Conservation (phyloP, 768 basidiomycete species). For the Mycena filopes region DNA sequence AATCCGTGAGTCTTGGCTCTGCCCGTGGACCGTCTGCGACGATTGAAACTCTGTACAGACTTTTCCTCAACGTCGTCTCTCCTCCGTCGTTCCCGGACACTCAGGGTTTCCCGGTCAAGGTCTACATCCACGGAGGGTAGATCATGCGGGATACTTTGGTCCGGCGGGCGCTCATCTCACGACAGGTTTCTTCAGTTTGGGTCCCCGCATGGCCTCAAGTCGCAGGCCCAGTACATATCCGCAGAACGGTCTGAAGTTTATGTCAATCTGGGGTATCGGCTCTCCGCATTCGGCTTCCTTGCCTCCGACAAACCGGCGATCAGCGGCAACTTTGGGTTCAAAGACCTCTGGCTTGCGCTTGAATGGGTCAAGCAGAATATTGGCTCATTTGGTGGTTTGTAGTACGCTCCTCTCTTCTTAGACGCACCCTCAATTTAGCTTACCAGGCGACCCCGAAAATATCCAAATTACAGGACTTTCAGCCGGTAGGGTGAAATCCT, state of each 20-base stretch:
- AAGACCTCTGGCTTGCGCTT: conserved; percentile 85
- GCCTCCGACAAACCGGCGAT: conserved; percentile 71
- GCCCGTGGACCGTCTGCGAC: background rate
- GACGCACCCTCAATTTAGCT: background rate
- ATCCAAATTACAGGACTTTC: conserved; percentile 78
- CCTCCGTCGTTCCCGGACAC: conserved; percentile 63
- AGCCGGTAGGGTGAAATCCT: conserved; percentile 57
- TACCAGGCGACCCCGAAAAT: conserved; percentile 66
- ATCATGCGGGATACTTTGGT: conserved; percentile 16
- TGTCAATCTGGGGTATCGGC: conserved; percentile 82
- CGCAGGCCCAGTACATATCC: conserved; percentile 75
- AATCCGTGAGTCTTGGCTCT: conserved; percentile 65
- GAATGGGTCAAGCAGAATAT: conserved; percentile 80
- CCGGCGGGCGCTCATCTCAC: background rate
- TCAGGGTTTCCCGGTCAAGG: conserved; percentile 67
- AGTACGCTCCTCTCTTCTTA: background rate
- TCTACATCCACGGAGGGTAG: conserved; percentile 85
- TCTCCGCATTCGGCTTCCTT: conserved; percentile 82
- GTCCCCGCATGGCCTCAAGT: conserved; percentile 69
- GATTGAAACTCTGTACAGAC: conserved; percentile 43
- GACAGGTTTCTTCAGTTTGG: conserved; percentile 81
- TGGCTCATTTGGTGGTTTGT: conserved; percentile 70
- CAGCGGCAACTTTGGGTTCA: conserved; percentile 84
- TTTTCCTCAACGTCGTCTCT: conserved; percentile 73
- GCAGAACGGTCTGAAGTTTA: conserved; percentile 74